Conservation (phyloP, 345 rosid species). For the Laguncularia racemosa region DNA sequence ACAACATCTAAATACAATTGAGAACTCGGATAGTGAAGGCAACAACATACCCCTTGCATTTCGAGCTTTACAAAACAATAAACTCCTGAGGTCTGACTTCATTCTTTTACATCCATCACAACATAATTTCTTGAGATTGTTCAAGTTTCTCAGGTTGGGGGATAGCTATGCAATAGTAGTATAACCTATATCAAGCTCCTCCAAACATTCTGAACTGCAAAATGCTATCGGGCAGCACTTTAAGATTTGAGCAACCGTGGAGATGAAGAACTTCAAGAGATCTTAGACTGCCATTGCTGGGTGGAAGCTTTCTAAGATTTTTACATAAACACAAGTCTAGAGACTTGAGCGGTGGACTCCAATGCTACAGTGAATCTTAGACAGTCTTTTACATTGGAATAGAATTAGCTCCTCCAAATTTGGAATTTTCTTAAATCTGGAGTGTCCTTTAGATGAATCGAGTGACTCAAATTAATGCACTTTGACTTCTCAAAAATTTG, state of each 20-base stretch:
- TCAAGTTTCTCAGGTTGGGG: too few relatives aligned
- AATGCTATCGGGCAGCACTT: not conserved
- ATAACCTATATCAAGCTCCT: too few relatives aligned
- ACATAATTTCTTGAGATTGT: not conserved
- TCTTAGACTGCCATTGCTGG: not conserved
- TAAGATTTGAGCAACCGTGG: not conserved
- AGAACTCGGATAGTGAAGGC: not conserved
- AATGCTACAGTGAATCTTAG: not conserved
- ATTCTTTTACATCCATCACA: not conserved
- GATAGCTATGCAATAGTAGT: too few relatives aligned
- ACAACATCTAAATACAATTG: not conserved
- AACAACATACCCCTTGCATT: not conserved
- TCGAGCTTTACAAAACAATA: too few relatives aligned
- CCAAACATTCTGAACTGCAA: too few relatives aligned
- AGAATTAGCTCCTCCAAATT: not conserved
- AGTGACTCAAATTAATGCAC: not conserved
- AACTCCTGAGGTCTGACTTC: not conserved
- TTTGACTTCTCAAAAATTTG: not conserved
- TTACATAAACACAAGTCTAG: not conserved
- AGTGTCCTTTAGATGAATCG: not conserved
- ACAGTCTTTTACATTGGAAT: not conserved
- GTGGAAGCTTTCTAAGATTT: not conserved
- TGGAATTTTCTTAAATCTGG: not conserved
- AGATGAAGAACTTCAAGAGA: not conserved
- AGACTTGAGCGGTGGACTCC: not conserved